These are phyloP conservation scores for Silene noctiflora DNA, from an alignment of 179 eudicot species.

Conservation along the genomic window DNA sequence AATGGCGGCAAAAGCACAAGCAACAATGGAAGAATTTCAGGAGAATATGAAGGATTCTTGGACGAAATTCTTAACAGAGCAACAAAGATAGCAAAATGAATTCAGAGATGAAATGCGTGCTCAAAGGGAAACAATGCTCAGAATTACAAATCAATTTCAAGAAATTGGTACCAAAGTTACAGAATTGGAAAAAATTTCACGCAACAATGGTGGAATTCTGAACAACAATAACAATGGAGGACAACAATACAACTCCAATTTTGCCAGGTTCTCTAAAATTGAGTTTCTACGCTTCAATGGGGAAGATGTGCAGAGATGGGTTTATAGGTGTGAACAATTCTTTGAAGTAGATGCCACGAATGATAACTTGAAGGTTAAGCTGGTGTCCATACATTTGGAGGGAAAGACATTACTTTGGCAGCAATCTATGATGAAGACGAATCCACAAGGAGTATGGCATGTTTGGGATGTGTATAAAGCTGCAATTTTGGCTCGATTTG, in stretches of 20 bases:
- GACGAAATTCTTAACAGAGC: not conserved
- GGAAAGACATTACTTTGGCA: not conserved
- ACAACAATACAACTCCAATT: too few relatives aligned
- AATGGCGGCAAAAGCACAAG: not conserved
- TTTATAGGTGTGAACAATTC: too few relatives aligned
- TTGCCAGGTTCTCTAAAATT: too few relatives aligned
- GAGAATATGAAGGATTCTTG: not conserved
- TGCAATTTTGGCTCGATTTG: not conserved
- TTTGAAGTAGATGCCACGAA: too few relatives aligned
- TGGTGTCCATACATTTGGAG: not conserved
- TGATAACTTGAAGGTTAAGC: too few relatives aligned
- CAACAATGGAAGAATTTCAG: not conserved
- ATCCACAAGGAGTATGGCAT: not conserved
- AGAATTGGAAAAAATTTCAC: not conserved
- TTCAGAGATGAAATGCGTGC: not conserved
- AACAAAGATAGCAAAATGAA: not conserved
- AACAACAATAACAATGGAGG: too few relatives aligned
- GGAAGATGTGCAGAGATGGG: too few relatives aligned
- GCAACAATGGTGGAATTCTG: too few relatives aligned
- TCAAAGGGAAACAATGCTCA: not conserved
- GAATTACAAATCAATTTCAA: not conserved
- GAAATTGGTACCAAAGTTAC: not conserved
- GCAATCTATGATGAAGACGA: not conserved
- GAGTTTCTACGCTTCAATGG: too few relatives aligned
- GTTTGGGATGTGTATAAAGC: not conserved